Conservation (phyloP, 1,284 basidiomycete genomes). For the Psilocybe mexicana region DNA sequence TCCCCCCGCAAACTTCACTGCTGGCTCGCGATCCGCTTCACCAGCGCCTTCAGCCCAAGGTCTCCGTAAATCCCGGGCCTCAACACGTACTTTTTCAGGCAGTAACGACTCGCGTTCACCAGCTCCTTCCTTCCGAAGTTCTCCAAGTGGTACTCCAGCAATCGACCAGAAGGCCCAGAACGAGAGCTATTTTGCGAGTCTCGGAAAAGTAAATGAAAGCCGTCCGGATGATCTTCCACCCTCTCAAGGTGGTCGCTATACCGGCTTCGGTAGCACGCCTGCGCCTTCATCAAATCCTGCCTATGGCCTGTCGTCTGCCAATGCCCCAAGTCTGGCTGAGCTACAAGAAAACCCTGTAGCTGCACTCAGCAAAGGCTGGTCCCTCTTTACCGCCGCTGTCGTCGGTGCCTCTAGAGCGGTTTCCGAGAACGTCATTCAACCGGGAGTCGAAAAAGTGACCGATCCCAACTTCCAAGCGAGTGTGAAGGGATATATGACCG, state of each 20-base stretch:
- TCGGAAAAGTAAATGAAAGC: constrained; percentile 72
- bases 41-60: constrained; percentile 67
- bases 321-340: constrained; percentile 71
- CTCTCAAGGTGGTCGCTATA: constrained; percentile 83
- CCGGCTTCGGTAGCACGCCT: constrained; percentile 80
- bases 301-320: constrained; percentile 66
- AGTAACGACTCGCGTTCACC: constrained; percentile 57
- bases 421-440: constrained; percentile 78
- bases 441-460: constrained; percentile 72
- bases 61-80: constrained; percentile 74
- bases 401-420: constrained; percentile 74
- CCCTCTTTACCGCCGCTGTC: constrained; percentile 75
- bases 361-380: constrained; percentile 85
- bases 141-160: constrained; percentile 44
- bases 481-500: constrained; percentile 67
- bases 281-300: constrained; percentile 58
- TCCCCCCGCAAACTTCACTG: constrained; percentile 49
- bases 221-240: constrained; percentile 75
- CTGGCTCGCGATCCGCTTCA: constrained; percentile 41
- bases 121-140: constrained; percentile 47
- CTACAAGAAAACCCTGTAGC: constrained; percentile 77
- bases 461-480: constrained; percentile 78
- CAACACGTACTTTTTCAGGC: constrained; percentile 50
- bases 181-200: constrained; percentile 71
- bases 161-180: constrained; percentile 70